phyloP scores from a whole-genome alignment of 2,329 filamentous ascomycete genomes.

The Chaetomium sp. region DNA sequence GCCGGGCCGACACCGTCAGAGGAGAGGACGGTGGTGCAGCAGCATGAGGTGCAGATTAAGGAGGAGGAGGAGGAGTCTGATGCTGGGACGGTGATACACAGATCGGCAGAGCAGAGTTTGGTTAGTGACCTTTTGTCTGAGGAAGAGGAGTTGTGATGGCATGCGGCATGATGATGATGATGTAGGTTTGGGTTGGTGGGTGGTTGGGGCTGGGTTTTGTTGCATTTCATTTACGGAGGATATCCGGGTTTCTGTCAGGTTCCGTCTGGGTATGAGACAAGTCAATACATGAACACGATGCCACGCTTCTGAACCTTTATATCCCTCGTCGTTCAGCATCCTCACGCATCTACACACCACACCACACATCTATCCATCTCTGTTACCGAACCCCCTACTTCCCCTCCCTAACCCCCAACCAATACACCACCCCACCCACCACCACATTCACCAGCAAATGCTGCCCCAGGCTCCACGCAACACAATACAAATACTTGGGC shows the following conservation, averaged over 20 bases:
- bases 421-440: conserved; percentile 61
- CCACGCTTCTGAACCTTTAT: not conserved
- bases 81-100: conserved; percentile 22
- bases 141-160: conserved; percentile 41
- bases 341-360: not conserved
- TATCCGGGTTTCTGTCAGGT: conserved; percentile 12
- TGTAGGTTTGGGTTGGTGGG: not conserved
- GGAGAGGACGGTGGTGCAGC: conserved; percentile 45
- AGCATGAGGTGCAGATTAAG: conserved; percentile 48
- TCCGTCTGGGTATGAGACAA: conserved; percentile 15
- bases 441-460: conserved; percentile 74
- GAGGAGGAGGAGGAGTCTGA: conserved; percentile 41
- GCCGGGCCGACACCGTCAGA: conserved; percentile 30
- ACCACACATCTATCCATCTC: not conserved
- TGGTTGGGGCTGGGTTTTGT: conserved; percentile 4
- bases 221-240: conserved; percentile 1
- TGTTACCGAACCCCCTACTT: conserved; percentile 8
- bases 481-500: conserved; percentile 90
- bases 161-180: conserved; percentile 26
- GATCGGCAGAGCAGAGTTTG: conserved; percentile 40
- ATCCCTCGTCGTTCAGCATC: not conserved
- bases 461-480: conserved; percentile 83
- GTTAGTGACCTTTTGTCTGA: conserved; percentile 48
- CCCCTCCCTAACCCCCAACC: conserved; percentile 45
- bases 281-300: not conserved